phyloP scores from a whole-genome alignment of 2,329 filamentous ascomycete genomes.

The Peltaster fructicola region DNA sequence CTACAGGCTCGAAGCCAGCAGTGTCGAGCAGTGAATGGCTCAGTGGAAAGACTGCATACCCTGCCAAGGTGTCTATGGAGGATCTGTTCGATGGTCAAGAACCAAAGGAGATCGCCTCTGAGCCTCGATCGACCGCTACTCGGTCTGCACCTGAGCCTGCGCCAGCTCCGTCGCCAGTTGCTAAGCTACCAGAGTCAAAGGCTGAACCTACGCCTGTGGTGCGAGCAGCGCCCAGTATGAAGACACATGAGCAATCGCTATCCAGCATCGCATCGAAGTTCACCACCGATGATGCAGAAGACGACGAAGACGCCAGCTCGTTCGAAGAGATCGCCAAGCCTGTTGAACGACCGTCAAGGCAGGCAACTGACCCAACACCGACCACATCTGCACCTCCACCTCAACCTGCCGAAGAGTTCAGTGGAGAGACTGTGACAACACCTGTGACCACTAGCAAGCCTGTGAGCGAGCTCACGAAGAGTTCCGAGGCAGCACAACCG shows the following conservation, averaged over 20 bases:
- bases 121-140: conserved; percentile 39
- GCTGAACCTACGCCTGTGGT: conserved; percentile 22
- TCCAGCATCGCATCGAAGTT: conserved; percentile 72
- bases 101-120: conserved; percentile 56
- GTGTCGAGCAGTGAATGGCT: conserved; percentile 73
- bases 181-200: conserved; percentile 24
- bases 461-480: conserved; percentile 1
- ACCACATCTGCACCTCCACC: conserved; percentile 13
- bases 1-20: conserved; percentile 61
- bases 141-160: conserved; percentile 21
- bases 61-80: conserved; percentile 85
- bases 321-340: conserved; percentile 78
- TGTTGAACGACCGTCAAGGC: conserved; percentile 37
- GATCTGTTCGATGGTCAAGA: conserved; percentile 74
- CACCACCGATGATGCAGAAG: conserved; percentile 49
- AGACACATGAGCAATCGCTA: conserved; percentile 76
- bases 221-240: conserved; percentile 46
- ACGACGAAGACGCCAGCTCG: conserved; percentile 49
- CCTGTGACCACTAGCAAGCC: conserved; percentile 1
- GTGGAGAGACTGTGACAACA: conserved; percentile 1
- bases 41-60: conserved; percentile 56
- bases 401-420: conserved; percentile 6
- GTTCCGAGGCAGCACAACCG: conserved; percentile 8
- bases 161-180: conserved; percentile 26
- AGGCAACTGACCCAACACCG: conserved; percentile 4